A percentile compares a stretch with the other conserved stretches of the same genome.
phyloP scores from a whole-genome alignment of 108 stramenopile genomes.

The Epithemia pelagica region DNA sequence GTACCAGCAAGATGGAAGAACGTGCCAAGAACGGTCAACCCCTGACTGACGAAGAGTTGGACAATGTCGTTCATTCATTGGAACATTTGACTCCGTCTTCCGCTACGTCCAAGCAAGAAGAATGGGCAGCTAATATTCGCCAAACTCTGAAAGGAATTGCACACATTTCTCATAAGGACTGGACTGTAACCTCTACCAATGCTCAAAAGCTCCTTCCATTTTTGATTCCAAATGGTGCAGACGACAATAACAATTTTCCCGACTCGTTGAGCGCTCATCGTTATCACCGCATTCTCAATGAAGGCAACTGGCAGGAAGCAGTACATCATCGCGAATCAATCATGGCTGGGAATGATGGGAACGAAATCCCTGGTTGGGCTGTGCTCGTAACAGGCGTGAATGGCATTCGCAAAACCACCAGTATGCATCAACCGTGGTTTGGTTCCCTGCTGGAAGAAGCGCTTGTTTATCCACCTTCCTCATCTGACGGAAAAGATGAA shows the following conservation, averaged over 20 bases:
- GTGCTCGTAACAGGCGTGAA: slow-evolving; percentile 87
- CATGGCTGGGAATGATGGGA: neutral
- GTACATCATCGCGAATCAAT: slow-evolving; percentile 4
- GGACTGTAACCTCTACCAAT: slow-evolving; percentile 44
- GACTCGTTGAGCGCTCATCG: slow-evolving; percentile 16
- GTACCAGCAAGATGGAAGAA: slow-evolving; percentile 21
- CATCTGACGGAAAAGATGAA: neutral
- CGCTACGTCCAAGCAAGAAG: neutral
- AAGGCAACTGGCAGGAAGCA: slow-evolving; percentile 81
- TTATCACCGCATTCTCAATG: slow-evolving; percentile 56
- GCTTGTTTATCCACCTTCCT: slow-evolving; percentile 29
- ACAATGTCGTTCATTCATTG: slow-evolving; percentile 25
- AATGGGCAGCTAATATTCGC: slow-evolving; percentile 12
- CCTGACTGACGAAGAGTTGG: slow-evolving; percentile 39
- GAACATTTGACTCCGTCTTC: slow-evolving; percentile 11
- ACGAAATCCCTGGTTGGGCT: slow-evolving; percentile 47
- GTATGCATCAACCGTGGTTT: slow-evolving; percentile 83
- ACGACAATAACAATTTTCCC: neutral
- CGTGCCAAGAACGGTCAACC: slow-evolving; percentile 19
- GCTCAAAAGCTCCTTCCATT: slow-evolving; percentile 35
- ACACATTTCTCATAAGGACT: slow-evolving; percentile 67
- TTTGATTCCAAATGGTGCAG: slow-evolving; percentile 8
- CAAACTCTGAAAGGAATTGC: slow-evolving; percentile 39
- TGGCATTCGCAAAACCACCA: slow-evolving; percentile 83
- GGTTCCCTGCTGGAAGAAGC: slow-evolving; percentile 52